Evolutionary conservation across 2,329 filamentous ascomycete species (phyloP), one percentile per base, ranked within the genome.

Genomic region (Ophiostoma angusticollis): DNA sequence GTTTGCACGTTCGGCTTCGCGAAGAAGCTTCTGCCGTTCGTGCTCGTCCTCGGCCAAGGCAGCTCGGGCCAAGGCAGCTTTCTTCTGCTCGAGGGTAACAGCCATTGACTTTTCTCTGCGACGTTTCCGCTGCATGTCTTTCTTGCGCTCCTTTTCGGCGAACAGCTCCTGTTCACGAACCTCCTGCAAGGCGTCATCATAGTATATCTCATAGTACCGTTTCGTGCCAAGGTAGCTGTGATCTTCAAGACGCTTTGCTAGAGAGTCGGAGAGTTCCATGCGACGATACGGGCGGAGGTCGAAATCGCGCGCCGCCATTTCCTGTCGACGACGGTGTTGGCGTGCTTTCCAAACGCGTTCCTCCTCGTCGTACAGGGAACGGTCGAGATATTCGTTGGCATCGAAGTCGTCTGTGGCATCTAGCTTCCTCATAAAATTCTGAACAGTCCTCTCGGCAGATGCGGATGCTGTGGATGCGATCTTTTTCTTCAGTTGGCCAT

Each of bases 121-220:
- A 44, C 91, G 77, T 65, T 96, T 98, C 47, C 91, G 82, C 58
- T 98, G 91, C 85, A 98, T 96, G 55, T 98, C 91, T 65, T 98
- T 98, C 67, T 98, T 98, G 48, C 91, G 84, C 61, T 98, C 91
- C 63, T 98, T 98, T 60, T 98, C 91, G 45, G 89, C 86, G 44
- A 82, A 81, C 7, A 95, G 70, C 57, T 95, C 89, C 48, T 85
- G 84, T 45, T 86, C 81, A 49, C 91, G 83, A 2, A 96, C 89
- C 51, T 94, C 81, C 38, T 82, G 74, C 43, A 89, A 72, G 2
- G 91, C 89, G 29, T 82, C 78, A 14, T 83, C 74, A 54, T 86
- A 87, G 56, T 91, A 78, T 32, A 78, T 65, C 12, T 81, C 70
- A 43, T 84, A 75, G 56, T 84, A 95, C 23, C 84, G 77, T 38